Evolutionary conservation across 2,329 filamentous ascomycete species (phyloP), one percentile per base, ranked within the genome.

Genomic region (Teratosphaeria destructans): DNA sequence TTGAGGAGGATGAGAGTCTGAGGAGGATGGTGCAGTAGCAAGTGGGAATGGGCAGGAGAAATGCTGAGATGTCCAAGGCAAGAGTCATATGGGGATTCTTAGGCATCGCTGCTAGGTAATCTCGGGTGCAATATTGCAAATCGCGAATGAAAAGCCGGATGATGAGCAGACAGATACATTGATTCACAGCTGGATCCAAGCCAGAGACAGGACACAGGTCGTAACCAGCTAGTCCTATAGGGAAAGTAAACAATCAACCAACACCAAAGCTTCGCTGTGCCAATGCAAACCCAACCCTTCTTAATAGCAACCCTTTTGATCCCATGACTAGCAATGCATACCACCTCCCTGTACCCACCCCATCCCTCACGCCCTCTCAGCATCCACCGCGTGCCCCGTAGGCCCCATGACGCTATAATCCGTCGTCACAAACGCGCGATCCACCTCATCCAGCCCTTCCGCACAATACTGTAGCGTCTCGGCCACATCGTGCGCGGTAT

Each of bases 401-500:
- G 75, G 75, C 11, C 76, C 76, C 54, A 69, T 67, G 10, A 66
- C 67, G 16, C 72, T 73, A 62, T 78, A 82, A 67, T 82, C 79
- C 27, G 76, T 76, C 10, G 76, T 80, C 0, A 81, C 79, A 65
- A 81, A 81, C 2, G 77, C 77, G 11, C 79, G 71, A 63, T 81
- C 79, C 0, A 81, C 78, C 68, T 81, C 78, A n/a, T 71, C 73
- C 57, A 81, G 57, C 0, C 79, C 81, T 64, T 85, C 82, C 27
- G 77, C 70, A 63, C 83, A 85, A 68, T 86, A 86, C 71, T 86
- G 83, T 64, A 86, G 67, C 3, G 82, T 85, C 74, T 86, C 83
- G 0, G 82, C 81, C 49, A 86, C 74, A 68, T 86, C 83, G 63
- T 86, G 83, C 14, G 77, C 78, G 57, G 74, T 75, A 53, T 77